phyloP scores from a whole-genome alignment of 1,284 basidiomycete genomes.

The Leccinum fallax region DNA sequence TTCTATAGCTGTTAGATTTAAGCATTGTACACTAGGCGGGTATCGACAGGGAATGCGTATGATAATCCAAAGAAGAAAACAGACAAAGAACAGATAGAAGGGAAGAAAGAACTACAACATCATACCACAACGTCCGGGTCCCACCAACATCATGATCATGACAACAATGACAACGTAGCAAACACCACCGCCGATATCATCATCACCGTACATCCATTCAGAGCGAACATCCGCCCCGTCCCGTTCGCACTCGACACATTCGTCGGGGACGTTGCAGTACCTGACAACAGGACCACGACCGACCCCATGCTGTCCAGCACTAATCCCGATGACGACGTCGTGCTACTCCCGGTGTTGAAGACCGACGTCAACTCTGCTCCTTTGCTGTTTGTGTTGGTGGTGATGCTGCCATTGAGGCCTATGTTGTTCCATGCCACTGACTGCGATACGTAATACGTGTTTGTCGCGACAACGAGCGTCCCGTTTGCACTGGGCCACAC shows the following conservation, averaged over 20 bases:
- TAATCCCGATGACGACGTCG: conserved; percentile 16
- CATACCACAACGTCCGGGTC: neutral
- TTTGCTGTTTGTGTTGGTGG: neutral
- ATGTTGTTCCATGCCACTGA: conserved; percentile 25
- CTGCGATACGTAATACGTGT: conserved; percentile 40
- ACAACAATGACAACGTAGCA: neutral
- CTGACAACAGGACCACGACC: conserved; percentile 21
- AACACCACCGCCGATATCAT: neutral
- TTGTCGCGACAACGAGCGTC: conserved; percentile 46
- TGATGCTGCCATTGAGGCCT: neutral
- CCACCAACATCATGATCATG: neutral
- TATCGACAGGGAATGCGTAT: neutral
- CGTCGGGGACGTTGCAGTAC: neutral
- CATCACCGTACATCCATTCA: neutral
- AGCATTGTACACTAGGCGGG: neutral
- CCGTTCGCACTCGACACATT: neutral
- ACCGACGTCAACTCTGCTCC: neutral
- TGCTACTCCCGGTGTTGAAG: conserved; percentile 21
- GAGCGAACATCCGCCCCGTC: neutral
- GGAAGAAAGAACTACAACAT: neutral
- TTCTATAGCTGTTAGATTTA: no score
- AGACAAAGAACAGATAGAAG: neutral
- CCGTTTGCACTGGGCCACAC: conserved; percentile 40
- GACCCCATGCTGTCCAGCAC: conserved; percentile 24
- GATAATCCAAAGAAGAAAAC: neutral